Evolutionary conservation across 169 alveolate genomes (phyloP).

Genomic region (Plasmodium adleri): DNA sequence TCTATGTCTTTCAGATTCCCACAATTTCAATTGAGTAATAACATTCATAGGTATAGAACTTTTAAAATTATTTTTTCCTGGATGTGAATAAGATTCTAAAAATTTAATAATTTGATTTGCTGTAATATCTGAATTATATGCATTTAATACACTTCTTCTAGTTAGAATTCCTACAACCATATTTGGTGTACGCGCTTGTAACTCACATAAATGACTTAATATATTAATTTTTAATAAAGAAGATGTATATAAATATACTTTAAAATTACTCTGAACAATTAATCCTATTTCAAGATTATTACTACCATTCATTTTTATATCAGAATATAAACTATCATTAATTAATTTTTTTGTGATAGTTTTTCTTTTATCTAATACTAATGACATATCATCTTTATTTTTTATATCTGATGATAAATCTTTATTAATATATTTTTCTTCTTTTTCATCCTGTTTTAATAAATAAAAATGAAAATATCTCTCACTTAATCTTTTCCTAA

Average conservation of each 20-base stretch:
- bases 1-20: conserved; percentile 92
- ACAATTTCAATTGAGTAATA: conserved; percentile 88
- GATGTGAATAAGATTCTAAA: conserved; percentile 87
- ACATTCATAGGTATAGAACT: conserved; percentile 89
- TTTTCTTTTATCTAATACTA: neutral
- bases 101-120: conserved; percentile 90
- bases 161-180: conserved; percentile 91
- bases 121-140: conserved; percentile 90
- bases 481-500: conserved; percentile 22
- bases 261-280: conserved; percentile 91
- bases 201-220: conserved; percentile 89
- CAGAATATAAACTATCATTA: conserved; percentile 26
- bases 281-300: conserved; percentile 85
- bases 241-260: conserved; percentile 91
- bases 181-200: conserved; percentile 91
- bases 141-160: conserved; percentile 88
- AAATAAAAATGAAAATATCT: conserved; percentile 48
- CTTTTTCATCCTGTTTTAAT: conserved; percentile 9
- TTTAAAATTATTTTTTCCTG: conserved; percentile 77
- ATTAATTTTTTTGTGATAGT: conserved; percentile 10
- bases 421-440: neutral
- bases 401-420: too few relatives aligned
- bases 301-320: conserved; percentile 55
- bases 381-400: neutral
- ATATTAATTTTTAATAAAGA: conserved; percentile 89